Conservation (phyloP, 2,329 filamentous ascomycete genomes). For the Colletotrichum godetiae region DNA sequence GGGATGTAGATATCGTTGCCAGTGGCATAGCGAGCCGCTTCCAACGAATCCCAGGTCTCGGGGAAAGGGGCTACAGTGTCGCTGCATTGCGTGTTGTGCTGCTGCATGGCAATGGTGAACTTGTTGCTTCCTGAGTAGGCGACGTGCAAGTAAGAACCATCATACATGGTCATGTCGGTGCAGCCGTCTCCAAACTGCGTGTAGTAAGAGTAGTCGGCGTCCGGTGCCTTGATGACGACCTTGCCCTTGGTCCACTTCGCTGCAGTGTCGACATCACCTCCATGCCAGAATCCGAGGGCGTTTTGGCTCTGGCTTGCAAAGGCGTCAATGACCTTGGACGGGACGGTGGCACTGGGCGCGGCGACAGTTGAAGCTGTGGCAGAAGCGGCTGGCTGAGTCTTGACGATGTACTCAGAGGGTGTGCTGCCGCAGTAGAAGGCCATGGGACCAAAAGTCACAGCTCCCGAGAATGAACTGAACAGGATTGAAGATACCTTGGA, state of each 20-base stretch:
- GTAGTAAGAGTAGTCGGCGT: conserved; percentile 67
- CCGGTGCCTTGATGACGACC: conserved; percentile 55
- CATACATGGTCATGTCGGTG: conserved; percentile 65
- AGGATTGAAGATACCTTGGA: conserved; percentile 64
- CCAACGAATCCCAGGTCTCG: conserved; percentile 76
- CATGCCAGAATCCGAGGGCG: conserved; percentile 74
- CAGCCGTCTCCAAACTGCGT: conserved; percentile 59
- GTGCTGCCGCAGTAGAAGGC: conserved; percentile 67
- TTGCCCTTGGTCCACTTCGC: conserved; percentile 62
- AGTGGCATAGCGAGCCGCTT: conserved; percentile 68
- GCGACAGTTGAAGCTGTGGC: conserved; percentile 59
- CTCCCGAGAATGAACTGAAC: conserved; percentile 56
- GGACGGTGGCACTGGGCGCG: conserved; percentile 60
- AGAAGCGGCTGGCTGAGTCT: conserved; percentile 50
- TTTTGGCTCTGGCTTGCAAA: conserved; percentile 67
- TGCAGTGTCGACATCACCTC: conserved; percentile 66
- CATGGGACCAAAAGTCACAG: conserved; percentile 66
- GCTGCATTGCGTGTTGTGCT: conserved; percentile 73
- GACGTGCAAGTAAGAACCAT: conserved; percentile 72
- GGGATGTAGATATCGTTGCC: conserved; percentile 73
- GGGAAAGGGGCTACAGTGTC: conserved; percentile 68
- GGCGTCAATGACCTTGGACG: conserved; percentile 68
- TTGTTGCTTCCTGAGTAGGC: conserved; percentile 70
- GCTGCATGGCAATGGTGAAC: conserved; percentile 73
- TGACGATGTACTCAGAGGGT: conserved; percentile 59